Base-by-base conservation (phyloP, 1,139 yeast genomes). In the Debaryomyces psychrophilus region DNA sequence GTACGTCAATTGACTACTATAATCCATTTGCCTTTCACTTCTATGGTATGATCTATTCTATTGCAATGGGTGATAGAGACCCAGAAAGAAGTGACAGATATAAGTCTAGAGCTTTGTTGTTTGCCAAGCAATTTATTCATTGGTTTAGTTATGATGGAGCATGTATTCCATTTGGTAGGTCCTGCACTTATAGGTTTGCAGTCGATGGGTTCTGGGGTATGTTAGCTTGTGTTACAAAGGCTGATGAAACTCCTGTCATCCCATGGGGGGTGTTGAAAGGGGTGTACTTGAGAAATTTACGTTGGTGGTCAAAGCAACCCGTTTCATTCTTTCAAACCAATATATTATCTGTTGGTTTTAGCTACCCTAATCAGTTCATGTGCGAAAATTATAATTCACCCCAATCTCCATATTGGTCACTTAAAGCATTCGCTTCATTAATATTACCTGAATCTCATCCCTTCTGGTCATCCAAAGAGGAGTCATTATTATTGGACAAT, bases 381-480 rank as follows among this genome's bases (percentile, higher is more conserved):
- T 52, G 61, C 11, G 68, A 64, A 43, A 45, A 50, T 5, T 64
- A 64, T 46, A 63, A 62, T 44, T 62, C 67, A 0, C 55, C 66
- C 1, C 61, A 60, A 38, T 63, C 68, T 2, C 68, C 68, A 5
- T 63, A 63, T 42, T 63, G 68, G 67, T 57, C 62, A 2, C 50
- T 61, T 25, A 63, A 63, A 50, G 57, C 55, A 17, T 43, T 48
- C n/a, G n/a, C 59, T 41, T 59, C 61, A 25, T 43, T 51, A 35
- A 33, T 49, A 17, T 28, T 52, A 31, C 31, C 46, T 2, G 51
- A 44, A 40, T 12, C 31, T 31, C 67, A 61, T 38, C 55, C 57
- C 4, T 58, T 58, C 45, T 58, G 61, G 61, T 44, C 44, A 8
- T 8, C 50, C 12, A 20, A 47, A 22, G 46, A 38, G 4, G 46